phyloP scores from a whole-genome alignment of 2,329 filamentous ascomycete genomes.

The Cordyceps tenuipes region DNA sequence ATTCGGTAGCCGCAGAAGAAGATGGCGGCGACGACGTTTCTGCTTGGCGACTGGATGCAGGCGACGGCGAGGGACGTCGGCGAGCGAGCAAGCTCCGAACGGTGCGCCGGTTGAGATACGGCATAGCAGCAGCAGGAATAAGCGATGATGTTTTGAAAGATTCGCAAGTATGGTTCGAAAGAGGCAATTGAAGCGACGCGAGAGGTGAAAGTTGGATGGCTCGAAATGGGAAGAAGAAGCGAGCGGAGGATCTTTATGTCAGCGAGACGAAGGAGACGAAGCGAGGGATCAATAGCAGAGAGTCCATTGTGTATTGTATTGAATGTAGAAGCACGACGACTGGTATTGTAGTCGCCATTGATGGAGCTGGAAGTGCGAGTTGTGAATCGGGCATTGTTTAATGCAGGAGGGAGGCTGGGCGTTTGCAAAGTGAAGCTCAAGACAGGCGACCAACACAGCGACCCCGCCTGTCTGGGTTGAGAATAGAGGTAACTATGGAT shows the following conservation, averaged over 20 bases:
- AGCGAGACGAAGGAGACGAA: too few species aligned
- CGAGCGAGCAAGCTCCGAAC: background rate
- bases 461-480: background rate
- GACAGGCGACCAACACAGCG: background rate
- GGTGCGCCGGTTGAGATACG: constrained; percentile 5
- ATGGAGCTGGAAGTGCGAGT: background rate
- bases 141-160: background rate
- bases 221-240: background rate
- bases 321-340: background rate
- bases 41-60: background rate
- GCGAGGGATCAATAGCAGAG: background rate
- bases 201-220: background rate
- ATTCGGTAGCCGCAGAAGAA: background rate
- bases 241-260: background rate
- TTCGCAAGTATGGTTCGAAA: background rate
- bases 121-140: background rate
- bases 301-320: background rate
- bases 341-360: background rate
- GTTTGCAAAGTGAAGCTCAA: background rate
- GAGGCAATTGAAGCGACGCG: background rate
- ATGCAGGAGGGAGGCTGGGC: background rate
- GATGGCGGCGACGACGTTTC: background rate
- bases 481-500: background rate
- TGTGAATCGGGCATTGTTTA: background rate
- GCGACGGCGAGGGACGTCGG: background rate